Evolutionary conservation across 306 rosid genomes (phyloP).

Genomic region (Astragalus glycyphyllos): DNA sequence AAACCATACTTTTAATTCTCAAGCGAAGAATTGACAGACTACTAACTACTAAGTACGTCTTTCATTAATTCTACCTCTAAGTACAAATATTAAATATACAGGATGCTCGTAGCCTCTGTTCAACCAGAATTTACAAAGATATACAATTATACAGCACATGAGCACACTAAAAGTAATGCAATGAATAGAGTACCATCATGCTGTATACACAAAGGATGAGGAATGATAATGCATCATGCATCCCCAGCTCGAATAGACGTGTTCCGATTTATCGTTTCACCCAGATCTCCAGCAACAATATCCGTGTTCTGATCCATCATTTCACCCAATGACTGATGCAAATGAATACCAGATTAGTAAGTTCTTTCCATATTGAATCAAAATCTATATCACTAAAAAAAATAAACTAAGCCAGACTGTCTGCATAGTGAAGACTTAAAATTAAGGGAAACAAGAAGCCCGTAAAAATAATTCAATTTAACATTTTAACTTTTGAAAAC

Average conservation of each 20-base stretch:
- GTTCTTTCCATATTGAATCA: constrained; percentile 3
- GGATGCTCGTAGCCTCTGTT: constrained; percentile 14
- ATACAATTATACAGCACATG: constrained; percentile 26
- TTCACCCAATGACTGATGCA: constrained; percentile 47
- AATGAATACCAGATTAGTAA: constrained; percentile 38
- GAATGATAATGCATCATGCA: not conserved
- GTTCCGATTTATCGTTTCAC: constrained; percentile 41
- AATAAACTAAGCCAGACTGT: not conserved
- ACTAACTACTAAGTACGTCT: constrained; percentile 12
- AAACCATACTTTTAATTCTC: no score
- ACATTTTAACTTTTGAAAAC: constrained; percentile 16
- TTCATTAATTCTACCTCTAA: not conserved
- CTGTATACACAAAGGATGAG: constrained; percentile 20
- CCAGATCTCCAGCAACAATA: constrained; percentile 38
- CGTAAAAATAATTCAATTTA: not conserved
- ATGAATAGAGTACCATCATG: constrained; percentile 15
- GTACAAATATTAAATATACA: not conserved
- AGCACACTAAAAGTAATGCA: constrained; percentile 5
- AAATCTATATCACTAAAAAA: constrained; percentile 3
- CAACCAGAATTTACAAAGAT: constrained; percentile 45
- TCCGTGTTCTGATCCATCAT: constrained; percentile 37
- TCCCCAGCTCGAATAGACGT: constrained; percentile 36
- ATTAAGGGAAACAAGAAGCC: not conserved
- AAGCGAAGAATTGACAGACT: constrained; percentile 5
- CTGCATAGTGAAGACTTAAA: not conserved